Evolutionary conservation across 345 rosid species (phyloP).

Genomic region (Hypericum androsaemum): DNA sequence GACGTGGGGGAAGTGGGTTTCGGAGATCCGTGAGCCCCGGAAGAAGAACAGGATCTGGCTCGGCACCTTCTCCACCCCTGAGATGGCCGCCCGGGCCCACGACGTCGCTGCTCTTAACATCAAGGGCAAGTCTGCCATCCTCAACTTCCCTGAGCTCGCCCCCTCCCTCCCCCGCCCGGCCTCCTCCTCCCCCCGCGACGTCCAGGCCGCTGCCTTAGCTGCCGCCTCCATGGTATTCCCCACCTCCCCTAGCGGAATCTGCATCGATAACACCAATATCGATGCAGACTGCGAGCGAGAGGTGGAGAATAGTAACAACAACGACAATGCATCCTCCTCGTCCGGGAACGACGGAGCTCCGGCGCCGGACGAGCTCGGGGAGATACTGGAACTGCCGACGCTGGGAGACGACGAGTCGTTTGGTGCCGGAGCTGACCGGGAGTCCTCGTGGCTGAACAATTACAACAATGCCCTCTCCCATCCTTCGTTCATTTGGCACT

Average conservation of each 20-base stretch:
- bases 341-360: no score
- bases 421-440: no score
- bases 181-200: conserved; percentile 68
- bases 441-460: no score
- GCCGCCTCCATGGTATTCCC: conserved; percentile 72
- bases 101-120: conserved; percentile 87
- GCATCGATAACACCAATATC: not conserved
- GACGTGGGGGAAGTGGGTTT: conserved; percentile 97
- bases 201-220: conserved; percentile 77
- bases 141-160: conserved; percentile 79
- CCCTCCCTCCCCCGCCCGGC: conserved; percentile 65
- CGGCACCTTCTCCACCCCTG: conserved; percentile 78
- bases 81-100: conserved; percentile 99
- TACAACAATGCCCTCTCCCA: no score
- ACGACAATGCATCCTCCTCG: no score
- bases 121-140: conserved; percentile 72
- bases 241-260: not conserved
- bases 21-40: conserved; percentile 94
- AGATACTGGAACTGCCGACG: no score
- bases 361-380: no score
- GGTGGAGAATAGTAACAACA: no score
- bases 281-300: no score
- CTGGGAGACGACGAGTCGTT: no score
- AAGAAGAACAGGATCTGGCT: conserved; percentile 96
- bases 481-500: no score